phyloP scores from a whole-genome alignment of 1,284 basidiomycete genomes.

The Marasmius oreades region DNA sequence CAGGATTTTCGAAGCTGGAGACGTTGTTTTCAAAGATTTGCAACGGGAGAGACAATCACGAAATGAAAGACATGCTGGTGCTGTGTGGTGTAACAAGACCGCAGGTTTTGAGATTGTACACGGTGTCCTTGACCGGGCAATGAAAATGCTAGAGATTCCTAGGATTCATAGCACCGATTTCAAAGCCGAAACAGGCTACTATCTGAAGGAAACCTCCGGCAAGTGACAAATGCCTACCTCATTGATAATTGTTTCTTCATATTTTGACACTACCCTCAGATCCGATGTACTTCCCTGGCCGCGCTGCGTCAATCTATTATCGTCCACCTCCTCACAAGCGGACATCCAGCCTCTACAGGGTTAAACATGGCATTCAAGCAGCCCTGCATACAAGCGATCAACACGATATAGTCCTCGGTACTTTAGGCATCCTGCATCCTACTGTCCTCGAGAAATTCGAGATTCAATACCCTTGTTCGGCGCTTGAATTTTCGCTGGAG shows the following conservation, averaged over 20 bases:
- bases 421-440: constrained; percentile 88
- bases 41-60: constrained; percentile 78
- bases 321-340: constrained; percentile 51
- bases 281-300: constrained; percentile 91
- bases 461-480: constrained; percentile 93
- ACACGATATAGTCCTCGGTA: constrained; percentile 74
- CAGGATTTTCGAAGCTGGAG: constrained; percentile 91
- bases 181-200: constrained; percentile 77
- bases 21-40: constrained; percentile 88
- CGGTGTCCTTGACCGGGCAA: constrained; percentile 89
- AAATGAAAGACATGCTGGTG: constrained; percentile 86
- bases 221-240: constrained; percentile 29
- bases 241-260: background rate
- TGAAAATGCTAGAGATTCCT: constrained; percentile 92
- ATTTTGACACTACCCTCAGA: constrained; percentile 43
- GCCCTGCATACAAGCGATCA: constrained; percentile 25
- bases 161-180: constrained; percentile 61
- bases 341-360: constrained; percentile 21
- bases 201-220: constrained; percentile 86
- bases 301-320: constrained; percentile 89
- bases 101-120: constrained; percentile 98
- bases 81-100: constrained; percentile 93
- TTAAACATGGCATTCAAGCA: constrained; percentile 36
- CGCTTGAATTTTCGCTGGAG: constrained; percentile 91
- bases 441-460: constrained; percentile 90